Percentiles rank a stretch among this genome's conserved stretches.
These are phyloP conservation scores for Asterella californica DNA, from an alignment of 225 moss, liverwort and hornwort genomes.

Conservation along the genomic window DNA sequence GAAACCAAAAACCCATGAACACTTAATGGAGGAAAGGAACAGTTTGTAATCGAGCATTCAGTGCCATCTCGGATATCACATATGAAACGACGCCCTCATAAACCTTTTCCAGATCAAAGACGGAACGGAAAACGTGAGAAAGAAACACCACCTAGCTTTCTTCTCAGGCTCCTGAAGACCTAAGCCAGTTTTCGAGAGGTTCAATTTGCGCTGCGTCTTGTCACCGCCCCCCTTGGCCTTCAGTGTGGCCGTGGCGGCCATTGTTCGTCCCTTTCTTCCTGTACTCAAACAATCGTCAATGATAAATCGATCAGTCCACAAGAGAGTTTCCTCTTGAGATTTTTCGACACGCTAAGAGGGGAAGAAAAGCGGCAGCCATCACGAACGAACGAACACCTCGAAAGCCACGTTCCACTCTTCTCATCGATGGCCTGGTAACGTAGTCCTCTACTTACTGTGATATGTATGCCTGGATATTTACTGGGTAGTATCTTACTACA, in stretches of 20 bases:
- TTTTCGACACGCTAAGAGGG: neutral
- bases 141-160: neutral
- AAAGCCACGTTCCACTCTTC: too few relatives aligned
- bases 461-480: too few relatives aligned
- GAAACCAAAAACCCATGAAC: neutral
- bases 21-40: neutral
- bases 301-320: too few relatives aligned
- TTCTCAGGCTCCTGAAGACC: neutral
- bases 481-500: too few relatives aligned
- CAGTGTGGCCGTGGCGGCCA: slow-evolving; percentile 1
- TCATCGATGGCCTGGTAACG: too few relatives aligned
- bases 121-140: neutral
- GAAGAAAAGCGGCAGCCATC: neutral
- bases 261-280: neutral
- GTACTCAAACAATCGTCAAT: neutral
- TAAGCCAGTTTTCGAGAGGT: neutral
- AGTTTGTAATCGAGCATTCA: neutral
- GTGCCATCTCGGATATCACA: neutral
- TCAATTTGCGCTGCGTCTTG: slow-evolving; percentile 6
- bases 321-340: too few relatives aligned
- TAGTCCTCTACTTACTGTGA: too few relatives aligned
- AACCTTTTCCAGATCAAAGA: neutral
- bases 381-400: neutral
- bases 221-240: slow-evolving; percentile 9
- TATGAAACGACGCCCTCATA: neutral